phyloP scores from a whole-genome alignment of 2,329 filamentous ascomycete genomes.

The Fusarium sp. region DNA sequence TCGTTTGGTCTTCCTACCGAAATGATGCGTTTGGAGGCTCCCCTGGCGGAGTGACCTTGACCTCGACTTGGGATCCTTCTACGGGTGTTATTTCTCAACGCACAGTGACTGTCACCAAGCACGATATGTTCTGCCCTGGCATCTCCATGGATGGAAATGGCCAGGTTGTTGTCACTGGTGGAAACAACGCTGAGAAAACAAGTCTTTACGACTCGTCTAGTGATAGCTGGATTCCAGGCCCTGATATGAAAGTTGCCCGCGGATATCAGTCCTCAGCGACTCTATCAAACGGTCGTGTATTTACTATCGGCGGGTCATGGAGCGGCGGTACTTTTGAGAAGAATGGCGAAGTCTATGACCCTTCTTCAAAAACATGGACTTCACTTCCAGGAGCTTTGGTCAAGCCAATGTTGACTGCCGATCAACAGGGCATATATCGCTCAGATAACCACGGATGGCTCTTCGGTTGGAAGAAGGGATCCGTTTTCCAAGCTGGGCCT shows the following conservation, averaged over 20 bases:
- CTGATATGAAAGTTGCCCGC: conserved; percentile 13
- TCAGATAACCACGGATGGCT: conserved; percentile 44
- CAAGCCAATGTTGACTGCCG: conserved; percentile 57
- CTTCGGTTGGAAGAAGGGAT: conserved; percentile 53
- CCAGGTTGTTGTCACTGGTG: conserved; percentile 62
- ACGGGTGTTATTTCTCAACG: background rate
- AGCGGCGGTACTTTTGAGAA: conserved; percentile 10
- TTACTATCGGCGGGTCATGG: conserved; percentile 30
- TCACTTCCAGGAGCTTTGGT: conserved; percentile 48
- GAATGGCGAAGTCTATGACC: conserved; percentile 23
- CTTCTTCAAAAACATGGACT: conserved; percentile 11
- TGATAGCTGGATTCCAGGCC: conserved; percentile 14
- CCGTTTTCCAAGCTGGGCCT: conserved; percentile 64
- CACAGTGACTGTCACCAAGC: conserved; percentile 51
- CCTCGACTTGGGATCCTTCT: conserved; percentile 14
- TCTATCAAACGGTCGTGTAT: conserved; percentile 9
- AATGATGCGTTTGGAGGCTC: background rate
- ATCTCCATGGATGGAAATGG: conserved; percentile 60
- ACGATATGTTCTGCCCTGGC: conserved; percentile 68
- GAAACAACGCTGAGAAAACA: conserved; percentile 57
- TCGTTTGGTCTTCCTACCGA: conserved; percentile 18
- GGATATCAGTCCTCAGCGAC: conserved; percentile 25
- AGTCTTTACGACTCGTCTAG: conserved; percentile 54
- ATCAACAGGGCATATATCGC: conserved; percentile 53
- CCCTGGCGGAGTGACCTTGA: conserved; percentile 12